phyloP scores from a whole-genome alignment of 2,329 filamentous ascomycete genomes.

The Sporothrix brunneoviolacea region DNA sequence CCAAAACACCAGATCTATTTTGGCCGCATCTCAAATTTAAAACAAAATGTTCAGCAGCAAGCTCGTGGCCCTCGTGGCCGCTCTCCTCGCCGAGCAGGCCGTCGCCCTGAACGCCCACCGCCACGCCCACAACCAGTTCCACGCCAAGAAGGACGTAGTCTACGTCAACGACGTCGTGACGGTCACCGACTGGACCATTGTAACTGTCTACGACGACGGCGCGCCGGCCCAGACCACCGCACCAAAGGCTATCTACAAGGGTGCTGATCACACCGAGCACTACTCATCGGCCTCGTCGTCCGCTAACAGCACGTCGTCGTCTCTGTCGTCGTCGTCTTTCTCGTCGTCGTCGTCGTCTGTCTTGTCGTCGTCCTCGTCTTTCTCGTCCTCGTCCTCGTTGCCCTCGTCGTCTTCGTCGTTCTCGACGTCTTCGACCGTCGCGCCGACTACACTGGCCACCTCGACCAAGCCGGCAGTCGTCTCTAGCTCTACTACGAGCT shows the following conservation, averaged over 20 bases:
- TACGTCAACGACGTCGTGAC: slow-evolving; percentile 29
- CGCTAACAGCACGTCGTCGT: slow-evolving; percentile 7
- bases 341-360: slow-evolving; percentile 9
- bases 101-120: slow-evolving; percentile 37
- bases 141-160: slow-evolving; percentile 29
- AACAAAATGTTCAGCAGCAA: slow-evolving; percentile 19
- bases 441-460: slow-evolving; percentile 14
- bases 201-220: slow-evolving; percentile 32
- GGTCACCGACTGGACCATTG: slow-evolving; percentile 35
- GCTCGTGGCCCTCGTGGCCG: slow-evolving; percentile 35
- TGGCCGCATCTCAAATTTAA: too few species aligned
- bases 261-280: slow-evolving; percentile 12
- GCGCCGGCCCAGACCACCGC: slow-evolving; percentile 12
- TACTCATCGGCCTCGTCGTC: slow-evolving; percentile 8
- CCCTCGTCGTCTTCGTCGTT: slow-evolving; percentile 12
- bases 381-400: neutral
- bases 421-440: slow-evolving; percentile 1
- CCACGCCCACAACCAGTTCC: slow-evolving; percentile 31
- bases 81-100: slow-evolving; percentile 37
- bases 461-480: slow-evolving; percentile 8
- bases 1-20: too few species aligned
- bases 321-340: slow-evolving; percentile 6
- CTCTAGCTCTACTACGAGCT: neutral
- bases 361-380: neutral
- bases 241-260: slow-evolving; percentile 19